These are phyloP conservation scores for Pseudogymnoascus sp. DNA, from an alignment of 2,329 filamentous ascomycete genomes.

Conservation along the genomic window DNA sequence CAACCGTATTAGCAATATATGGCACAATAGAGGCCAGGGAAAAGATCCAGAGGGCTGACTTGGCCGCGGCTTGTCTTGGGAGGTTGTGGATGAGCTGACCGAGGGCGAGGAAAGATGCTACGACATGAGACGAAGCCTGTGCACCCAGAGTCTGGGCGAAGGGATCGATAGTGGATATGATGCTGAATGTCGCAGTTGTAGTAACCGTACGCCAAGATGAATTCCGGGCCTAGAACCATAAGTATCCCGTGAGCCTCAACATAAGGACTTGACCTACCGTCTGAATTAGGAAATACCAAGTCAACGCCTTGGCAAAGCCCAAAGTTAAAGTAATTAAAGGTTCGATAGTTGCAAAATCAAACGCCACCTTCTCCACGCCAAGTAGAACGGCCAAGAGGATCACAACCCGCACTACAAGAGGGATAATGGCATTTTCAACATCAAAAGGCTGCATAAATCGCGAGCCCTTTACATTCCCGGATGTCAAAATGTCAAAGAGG, in stretches of 20 bases:
- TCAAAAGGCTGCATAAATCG: background rate
- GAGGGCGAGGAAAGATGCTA: conserved; percentile 28
- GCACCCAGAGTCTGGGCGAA: background rate
- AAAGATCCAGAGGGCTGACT: conserved; percentile 28
- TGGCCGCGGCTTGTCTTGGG: conserved; percentile 27
- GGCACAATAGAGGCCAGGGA: conserved; percentile 24
- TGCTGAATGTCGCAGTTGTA: background rate
- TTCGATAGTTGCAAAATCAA: conserved; percentile 22
- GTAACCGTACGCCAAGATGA: background rate
- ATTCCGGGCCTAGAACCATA: background rate
- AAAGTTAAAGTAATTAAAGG: conserved; percentile 19
- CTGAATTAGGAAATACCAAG: conserved; percentile 32
- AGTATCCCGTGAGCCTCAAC: conserved; percentile 10
- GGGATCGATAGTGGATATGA: background rate
- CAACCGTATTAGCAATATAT: background rate
- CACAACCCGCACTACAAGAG: conserved; percentile 22
- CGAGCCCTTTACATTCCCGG: background rate
- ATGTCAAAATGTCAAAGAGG: conserved; percentile 22
- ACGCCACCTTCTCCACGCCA: conserved; percentile 16
- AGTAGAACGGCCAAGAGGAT: conserved; percentile 19
- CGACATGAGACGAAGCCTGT: conserved; percentile 18
- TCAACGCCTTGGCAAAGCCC: conserved; percentile 27
- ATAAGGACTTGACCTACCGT: conserved; percentile 23
- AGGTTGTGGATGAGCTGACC: conserved; percentile 28
- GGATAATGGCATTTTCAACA: background rate